These are phyloP conservation scores for Arthrobotrys musiformis DNA, from an alignment of 2,329 filamentous ascomycete species.

Conservation along the genomic window DNA sequence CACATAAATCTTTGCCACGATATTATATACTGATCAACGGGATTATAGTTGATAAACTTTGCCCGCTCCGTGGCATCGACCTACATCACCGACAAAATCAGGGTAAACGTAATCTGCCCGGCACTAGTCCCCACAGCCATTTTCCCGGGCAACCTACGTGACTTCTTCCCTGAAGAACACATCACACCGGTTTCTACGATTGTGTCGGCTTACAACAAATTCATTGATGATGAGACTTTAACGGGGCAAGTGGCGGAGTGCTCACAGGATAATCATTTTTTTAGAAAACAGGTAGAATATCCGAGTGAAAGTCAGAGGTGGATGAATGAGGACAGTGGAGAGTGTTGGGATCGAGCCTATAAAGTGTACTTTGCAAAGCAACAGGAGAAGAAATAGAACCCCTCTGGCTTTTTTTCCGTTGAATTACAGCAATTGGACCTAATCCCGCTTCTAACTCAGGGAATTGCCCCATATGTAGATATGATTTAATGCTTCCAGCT, in stretches of 20 bases:
- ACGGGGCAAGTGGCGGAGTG: slow-evolving; percentile 64
- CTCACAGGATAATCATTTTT: slow-evolving; percentile 63
- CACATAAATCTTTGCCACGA: too few relatives aligned
- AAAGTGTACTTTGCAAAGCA: slow-evolving; percentile 28
- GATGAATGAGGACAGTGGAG: slow-evolving; percentile 56
- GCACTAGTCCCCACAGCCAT: slow-evolving; percentile 62
- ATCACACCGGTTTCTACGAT: slow-evolving; percentile 62
- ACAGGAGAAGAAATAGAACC: not conserved
- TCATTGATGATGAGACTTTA: slow-evolving; percentile 61
- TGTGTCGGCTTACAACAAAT: slow-evolving; percentile 61
- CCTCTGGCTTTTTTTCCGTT: not conserved
- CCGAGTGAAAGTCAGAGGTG: slow-evolving; percentile 63
- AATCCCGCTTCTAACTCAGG: too few relatives aligned
- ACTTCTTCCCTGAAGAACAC: slow-evolving; percentile 60
- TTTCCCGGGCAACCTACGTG: slow-evolving; percentile 59
- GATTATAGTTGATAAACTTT: slow-evolving; percentile 59
- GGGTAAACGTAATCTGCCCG: slow-evolving; percentile 62
- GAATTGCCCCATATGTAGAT: not conserved
- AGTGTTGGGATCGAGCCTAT: slow-evolving; percentile 46
- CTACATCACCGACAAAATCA: slow-evolving; percentile 61
- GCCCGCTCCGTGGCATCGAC: slow-evolving; percentile 60
- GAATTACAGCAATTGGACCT: not conserved
- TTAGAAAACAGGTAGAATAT: slow-evolving; percentile 62
- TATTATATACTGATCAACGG: slow-evolving; percentile 12
- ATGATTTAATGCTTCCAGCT: not conserved